A percentile compares a stretch with the other conserved stretches of the same genome.
Evolutionary conservation across 371 early-diverging fungal genomes (phyloP).

Genomic region (Mucor plumbeus): DNA sequence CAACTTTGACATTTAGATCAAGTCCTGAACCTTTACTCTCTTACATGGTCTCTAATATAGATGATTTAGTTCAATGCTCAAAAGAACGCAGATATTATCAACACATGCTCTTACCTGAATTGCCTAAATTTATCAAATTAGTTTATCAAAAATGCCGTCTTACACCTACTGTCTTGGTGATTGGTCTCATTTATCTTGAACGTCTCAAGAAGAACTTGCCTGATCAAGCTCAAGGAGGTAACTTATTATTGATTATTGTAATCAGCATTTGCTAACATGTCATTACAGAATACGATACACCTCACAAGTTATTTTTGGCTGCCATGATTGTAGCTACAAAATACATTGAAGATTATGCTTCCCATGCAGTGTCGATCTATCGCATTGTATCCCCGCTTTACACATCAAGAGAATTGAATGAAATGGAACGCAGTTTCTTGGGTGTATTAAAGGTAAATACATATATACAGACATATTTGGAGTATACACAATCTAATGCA

Average conservation of each 20-base stretch:
- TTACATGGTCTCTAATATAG: slow-evolving; percentile 37
- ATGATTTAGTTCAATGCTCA: slow-evolving; percentile 41
- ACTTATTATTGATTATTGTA: background rate
- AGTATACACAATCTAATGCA: background rate
- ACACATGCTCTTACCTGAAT: slow-evolving; percentile 40
- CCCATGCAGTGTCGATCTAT: slow-evolving; percentile 39
- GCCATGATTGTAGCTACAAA: slow-evolving; percentile 75
- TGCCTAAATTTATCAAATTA: slow-evolving; percentile 43
- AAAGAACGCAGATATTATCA: slow-evolving; percentile 36
- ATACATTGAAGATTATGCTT: slow-evolving; percentile 64
- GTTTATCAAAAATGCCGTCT: slow-evolving; percentile 46
- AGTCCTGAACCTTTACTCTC: slow-evolving; percentile 44
- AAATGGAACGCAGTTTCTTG: slow-evolving; percentile 56
- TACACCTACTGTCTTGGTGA: slow-evolving; percentile 56
- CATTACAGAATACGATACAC: slow-evolving; percentile 68
- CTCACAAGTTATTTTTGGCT: slow-evolving; percentile 74
- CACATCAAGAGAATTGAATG: slow-evolving; percentile 61
- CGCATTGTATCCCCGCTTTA: slow-evolving; percentile 53
- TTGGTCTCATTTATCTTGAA: slow-evolving; percentile 73
- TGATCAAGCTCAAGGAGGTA: slow-evolving; percentile 64
- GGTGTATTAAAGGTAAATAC: slow-evolving; percentile 33
- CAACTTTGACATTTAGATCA: slow-evolving; percentile 28
- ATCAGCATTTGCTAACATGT: background rate
- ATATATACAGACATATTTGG: background rate
- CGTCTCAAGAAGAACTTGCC: slow-evolving; percentile 67